Conservation (phyloP, 345 rosid genomes). For the Euphorbia peplus region DNA sequence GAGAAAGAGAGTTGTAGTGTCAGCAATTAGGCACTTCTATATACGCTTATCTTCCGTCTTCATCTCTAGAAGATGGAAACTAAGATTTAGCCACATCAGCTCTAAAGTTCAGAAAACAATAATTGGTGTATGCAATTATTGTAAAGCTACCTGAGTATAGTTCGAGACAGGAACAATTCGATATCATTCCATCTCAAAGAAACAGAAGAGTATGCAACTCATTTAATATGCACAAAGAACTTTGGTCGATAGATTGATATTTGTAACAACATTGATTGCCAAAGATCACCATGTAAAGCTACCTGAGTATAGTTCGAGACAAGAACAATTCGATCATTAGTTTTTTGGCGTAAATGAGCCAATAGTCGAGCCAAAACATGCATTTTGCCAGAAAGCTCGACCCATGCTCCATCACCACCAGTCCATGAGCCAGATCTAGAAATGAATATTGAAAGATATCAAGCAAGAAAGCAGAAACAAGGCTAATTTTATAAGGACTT, state of each 20-base stretch:
- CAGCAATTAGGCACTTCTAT: neutral
- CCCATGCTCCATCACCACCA: conserved; percentile 97
- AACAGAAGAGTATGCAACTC: conserved; percentile 1
- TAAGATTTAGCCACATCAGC: neutral
- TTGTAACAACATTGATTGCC: conserved; percentile 5
- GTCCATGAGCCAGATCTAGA: conserved; percentile 90
- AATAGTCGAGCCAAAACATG: conserved; percentile 87
- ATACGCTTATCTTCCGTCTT: neutral
- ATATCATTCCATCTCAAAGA: neutral
- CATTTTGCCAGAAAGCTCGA: conserved; percentile 98
- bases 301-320: conserved; percentile 99
- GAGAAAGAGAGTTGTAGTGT: neutral
- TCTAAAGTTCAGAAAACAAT: neutral
- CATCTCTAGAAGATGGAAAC: conserved; percentile 4
- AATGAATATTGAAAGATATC: conserved; percentile 14
- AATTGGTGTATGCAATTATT: neutral
- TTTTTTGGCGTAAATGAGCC: conserved; percentile 72
- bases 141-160: too few relatives aligned
- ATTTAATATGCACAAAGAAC: neutral
- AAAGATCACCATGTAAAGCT: conserved; percentile 17
- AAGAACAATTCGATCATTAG: conserved; percentile 91
- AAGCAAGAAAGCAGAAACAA: neutral
- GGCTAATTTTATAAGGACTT: conserved; percentile 12
- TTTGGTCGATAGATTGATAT: conserved; percentile 9
- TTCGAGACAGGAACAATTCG: too few relatives aligned